Percentiles rank a stretch among this genome's conserved stretches.
These are phyloP conservation scores for Herpetospermum pedunculosum DNA, from an alignment of 306 rosid genomes.

Conservation along the genomic window DNA sequence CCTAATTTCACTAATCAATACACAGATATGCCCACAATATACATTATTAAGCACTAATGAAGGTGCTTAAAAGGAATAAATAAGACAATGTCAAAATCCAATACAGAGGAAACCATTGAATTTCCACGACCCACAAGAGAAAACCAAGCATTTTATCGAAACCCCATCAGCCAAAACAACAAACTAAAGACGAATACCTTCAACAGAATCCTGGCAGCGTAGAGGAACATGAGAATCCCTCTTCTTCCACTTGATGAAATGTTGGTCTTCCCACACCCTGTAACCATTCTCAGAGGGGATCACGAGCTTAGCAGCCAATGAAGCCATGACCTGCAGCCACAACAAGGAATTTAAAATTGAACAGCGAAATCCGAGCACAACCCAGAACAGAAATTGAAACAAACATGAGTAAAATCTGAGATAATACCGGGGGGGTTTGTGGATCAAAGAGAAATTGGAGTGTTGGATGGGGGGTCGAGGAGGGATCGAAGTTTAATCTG, in stretches of 20 bases:
- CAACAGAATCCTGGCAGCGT: constrained; percentile 80
- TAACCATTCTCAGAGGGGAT: constrained; percentile 38
- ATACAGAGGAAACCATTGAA: not conserved
- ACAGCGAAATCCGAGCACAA: not conserved
- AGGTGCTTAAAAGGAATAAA: not conserved
- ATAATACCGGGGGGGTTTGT: not conserved
- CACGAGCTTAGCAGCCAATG: constrained; percentile 38
- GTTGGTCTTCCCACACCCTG: constrained; percentile 82
- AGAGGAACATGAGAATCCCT: constrained; percentile 75
- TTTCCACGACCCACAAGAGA: not conserved
- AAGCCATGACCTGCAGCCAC: constrained; percentile 19
- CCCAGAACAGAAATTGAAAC: not conserved
- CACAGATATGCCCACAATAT: not conserved
- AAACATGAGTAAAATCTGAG: not conserved
- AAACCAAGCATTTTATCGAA: not conserved
- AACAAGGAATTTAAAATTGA: not conserved
- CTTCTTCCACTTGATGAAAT: constrained; percentile 85
- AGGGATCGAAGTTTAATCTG: not conserved
- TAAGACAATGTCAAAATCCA: not conserved
- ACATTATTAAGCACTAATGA: not conserved
- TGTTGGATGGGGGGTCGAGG: not conserved
- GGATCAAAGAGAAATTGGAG: not conserved
- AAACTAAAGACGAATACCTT: constrained; percentile 31
- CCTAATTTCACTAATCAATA: not conserved
- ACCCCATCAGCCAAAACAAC: not conserved